Percentiles rank a stretch among this genome's conserved stretches.
Conservation (phyloP, 108 stramenopile genomes). For the Parietichytrium sp. region DNA sequence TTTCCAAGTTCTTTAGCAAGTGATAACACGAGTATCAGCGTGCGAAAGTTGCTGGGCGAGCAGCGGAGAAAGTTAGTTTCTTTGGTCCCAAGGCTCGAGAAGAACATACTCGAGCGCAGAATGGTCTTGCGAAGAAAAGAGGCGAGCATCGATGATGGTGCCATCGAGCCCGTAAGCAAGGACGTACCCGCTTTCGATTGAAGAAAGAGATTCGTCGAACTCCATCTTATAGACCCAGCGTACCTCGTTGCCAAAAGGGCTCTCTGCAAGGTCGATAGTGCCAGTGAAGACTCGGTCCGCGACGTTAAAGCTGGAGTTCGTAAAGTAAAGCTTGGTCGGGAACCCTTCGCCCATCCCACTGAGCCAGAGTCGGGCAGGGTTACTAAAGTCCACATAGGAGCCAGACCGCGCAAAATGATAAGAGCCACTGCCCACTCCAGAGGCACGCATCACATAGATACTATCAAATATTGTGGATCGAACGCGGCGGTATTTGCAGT, state of each 20-base stretch:
- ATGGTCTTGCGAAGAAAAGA: too few species aligned
- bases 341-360: not conserved
- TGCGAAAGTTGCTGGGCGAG: too few species aligned
- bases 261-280: not conserved
- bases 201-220: not conserved
- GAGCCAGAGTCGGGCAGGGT: not conserved
- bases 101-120: too few species aligned
- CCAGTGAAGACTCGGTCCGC: not conserved
- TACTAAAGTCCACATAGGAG: not conserved
- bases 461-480: slow-evolving; percentile 12
- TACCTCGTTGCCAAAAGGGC: not conserved
- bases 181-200: not conserved
- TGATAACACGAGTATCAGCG: too few species aligned
- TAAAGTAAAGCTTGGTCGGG: not conserved
- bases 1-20: too few species aligned
- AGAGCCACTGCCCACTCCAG: not conserved
- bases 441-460: not conserved
- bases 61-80: too few species aligned
- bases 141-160: slow-evolving; percentile 2
- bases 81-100: too few species aligned
- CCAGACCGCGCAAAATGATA: not conserved
- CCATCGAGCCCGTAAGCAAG: not conserved
- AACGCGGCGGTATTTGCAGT: slow-evolving; percentile 30
- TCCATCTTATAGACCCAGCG: slow-evolving; percentile 36
- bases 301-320: not conserved